Percentiles rank a stretch among this genome's conserved stretches.
These are phyloP conservation scores for Malassezia obtusa DNA, from an alignment of 1,284 basidiomycete species.

Conservation along the genomic window DNA sequence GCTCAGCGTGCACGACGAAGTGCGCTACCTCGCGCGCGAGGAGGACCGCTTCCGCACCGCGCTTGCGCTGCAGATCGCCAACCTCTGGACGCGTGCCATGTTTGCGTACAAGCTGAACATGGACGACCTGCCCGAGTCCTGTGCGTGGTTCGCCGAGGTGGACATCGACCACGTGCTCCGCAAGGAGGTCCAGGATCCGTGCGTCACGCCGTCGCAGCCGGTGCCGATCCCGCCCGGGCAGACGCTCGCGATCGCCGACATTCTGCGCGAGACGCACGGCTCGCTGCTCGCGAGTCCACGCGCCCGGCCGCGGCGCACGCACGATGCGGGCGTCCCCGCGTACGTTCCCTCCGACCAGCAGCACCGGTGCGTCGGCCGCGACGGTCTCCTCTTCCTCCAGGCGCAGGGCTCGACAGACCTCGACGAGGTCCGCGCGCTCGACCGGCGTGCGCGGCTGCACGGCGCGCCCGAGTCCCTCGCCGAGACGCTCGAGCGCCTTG, in stretches of 20 bases:
- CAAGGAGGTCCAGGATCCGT: slow-evolving; percentile 93
- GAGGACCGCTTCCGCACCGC: slow-evolving; percentile 77
- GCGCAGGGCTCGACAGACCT: slow-evolving; percentile 42
- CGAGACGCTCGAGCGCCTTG: background rate
- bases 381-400: slow-evolving; percentile 38
- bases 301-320: slow-evolving; percentile 9
- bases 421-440: slow-evolving; percentile 39
- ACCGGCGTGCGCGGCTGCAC: slow-evolving; percentile 21
- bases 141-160: slow-evolving; percentile 90
- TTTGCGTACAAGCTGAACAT: slow-evolving; percentile 90
- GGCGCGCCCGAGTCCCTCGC: background rate
- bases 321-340: background rate
- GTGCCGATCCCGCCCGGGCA: slow-evolving; percentile 72
- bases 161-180: slow-evolving; percentile 83
- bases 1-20: slow-evolving; percentile 93
- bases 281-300: slow-evolving; percentile 25
- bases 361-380: slow-evolving; percentile 38
- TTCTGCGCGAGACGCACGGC: slow-evolving; percentile 53
- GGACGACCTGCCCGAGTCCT: slow-evolving; percentile 80
- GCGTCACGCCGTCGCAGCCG: slow-evolving; percentile 86
- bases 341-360: slow-evolving; percentile 29
- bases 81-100: slow-evolving; percentile 84
- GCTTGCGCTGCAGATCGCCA: slow-evolving; percentile 88
- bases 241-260: slow-evolving; percentile 63
- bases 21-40: slow-evolving; percentile 82